phyloP scores from a whole-genome alignment of 257 asterid species.

The Solanum medicagineum region DNA sequence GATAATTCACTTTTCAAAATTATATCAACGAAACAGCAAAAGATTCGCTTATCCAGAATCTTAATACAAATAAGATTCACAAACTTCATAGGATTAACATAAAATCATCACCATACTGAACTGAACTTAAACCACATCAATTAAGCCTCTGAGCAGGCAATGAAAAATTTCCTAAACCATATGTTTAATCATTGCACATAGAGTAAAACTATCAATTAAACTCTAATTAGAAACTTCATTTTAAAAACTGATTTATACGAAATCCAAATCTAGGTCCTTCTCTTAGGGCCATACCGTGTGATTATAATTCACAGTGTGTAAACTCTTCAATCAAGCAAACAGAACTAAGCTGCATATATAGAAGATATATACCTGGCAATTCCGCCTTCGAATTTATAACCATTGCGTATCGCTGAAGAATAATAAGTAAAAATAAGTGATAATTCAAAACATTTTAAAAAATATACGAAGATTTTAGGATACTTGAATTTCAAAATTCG shows the following conservation, averaged over 20 bases:
- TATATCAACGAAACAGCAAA: neutral
- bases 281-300: neutral
- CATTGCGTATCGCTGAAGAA: neutral
- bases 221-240: neutral
- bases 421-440: neutral
- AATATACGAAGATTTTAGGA: too few relatives aligned
- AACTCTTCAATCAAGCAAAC: neutral
- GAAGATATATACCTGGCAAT: neutral
- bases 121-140: neutral
- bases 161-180: neutral
- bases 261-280: neutral
- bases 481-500: too few relatives aligned
- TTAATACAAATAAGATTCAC: neutral
- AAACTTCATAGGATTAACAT: neutral
- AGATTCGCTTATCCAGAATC: neutral
- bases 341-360: neutral
- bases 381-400: neutral
- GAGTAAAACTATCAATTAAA: neutral
- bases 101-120: neutral
- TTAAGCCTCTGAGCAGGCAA: neutral
- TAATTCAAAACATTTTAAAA: too few relatives aligned
- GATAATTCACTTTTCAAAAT: neutral
- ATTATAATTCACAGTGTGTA: neutral
- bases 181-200: neutral
- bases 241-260: neutral